Percentiles rank a stretch among this genome's conserved stretches.
Conservation (phyloP, 805 yeast species). For the Lipomyces japonicus region DNA sequence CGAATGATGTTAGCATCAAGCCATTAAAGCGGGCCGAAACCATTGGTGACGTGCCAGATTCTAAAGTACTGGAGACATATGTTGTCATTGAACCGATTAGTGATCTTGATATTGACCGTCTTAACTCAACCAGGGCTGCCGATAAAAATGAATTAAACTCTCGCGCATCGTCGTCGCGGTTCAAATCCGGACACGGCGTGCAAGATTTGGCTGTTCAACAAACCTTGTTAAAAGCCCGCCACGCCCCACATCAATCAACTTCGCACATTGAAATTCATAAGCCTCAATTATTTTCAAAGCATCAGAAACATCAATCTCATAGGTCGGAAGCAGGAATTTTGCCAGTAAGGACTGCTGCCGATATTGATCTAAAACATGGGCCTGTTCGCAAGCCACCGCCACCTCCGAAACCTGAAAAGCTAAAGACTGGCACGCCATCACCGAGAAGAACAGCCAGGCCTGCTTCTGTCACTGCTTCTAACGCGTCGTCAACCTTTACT, state of each 20-base stretch:
- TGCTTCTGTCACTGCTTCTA: too few species aligned
- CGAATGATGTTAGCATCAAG: neutral
- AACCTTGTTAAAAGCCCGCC: too few species aligned
- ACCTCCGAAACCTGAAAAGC: constrained; percentile 12
- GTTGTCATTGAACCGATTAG: constrained; percentile 11
- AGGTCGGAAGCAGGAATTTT: neutral
- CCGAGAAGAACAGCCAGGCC: too few species aligned
- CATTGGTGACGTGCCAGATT: constrained; percentile 6
- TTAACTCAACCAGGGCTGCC: neutral
- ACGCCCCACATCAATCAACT: neutral
- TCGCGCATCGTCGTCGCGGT: neutral
- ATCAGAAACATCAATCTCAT: neutral
- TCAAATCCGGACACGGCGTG: too few species aligned
- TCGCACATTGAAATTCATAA: neutral
- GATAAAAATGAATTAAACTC: too few species aligned
- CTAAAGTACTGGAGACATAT: constrained; percentile 5
- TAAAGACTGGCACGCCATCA: constrained; percentile 10
- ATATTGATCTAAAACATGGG: neutral
- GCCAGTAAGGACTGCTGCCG: neutral
- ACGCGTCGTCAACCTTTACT: too few species aligned
- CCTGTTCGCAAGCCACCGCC: constrained; percentile 4
- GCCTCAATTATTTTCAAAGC: neutral
- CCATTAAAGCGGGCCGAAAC: constrained; percentile 6
- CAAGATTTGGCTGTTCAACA: too few species aligned
- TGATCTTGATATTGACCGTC: constrained; percentile 3